Conservation (phyloP, 2,329 filamentous ascomycete species). For the Chrysoporthe austroafricana region DNA sequence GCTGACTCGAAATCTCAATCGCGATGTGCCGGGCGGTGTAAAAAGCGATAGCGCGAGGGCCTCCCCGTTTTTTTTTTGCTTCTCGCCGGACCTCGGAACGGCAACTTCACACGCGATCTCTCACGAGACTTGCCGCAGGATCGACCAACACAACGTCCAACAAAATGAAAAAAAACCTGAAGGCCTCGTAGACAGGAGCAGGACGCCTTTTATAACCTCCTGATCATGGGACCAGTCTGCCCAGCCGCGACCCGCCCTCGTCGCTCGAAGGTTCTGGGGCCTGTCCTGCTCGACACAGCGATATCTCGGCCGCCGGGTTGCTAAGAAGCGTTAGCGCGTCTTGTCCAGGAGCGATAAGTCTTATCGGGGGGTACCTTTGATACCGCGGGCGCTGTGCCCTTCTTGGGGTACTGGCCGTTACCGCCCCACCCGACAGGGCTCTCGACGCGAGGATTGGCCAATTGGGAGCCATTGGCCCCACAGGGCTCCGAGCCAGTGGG, state of each 20-base stretch:
- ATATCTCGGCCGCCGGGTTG: not conserved
- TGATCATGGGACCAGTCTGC: not conserved
- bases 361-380: not conserved
- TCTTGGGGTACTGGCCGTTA: not conserved
- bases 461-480: not conserved
- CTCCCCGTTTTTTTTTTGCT: conserved; percentile 15
- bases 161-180: too few species aligned
- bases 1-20: not conserved
- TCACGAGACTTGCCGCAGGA: not conserved
- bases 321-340: too few species aligned
- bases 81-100: conserved; percentile 1
- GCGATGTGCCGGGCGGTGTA: conserved; percentile 20
- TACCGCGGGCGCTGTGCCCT: not conserved
- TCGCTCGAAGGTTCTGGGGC: not conserved
- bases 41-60: conserved; percentile 23
- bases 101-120: not conserved
- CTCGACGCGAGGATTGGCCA: not conserved
- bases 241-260: not conserved
- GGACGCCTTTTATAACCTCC: not conserved
- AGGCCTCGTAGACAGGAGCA: not conserved
- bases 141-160: not conserved
- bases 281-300: not conserved
- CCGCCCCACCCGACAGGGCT: not conserved
- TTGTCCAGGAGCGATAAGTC: too few species aligned
- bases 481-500: not conserved